Evolutionary conservation across 768 basidiomycete genomes (phyloP).

Genomic region (Hortiboletus campestris): DNA sequence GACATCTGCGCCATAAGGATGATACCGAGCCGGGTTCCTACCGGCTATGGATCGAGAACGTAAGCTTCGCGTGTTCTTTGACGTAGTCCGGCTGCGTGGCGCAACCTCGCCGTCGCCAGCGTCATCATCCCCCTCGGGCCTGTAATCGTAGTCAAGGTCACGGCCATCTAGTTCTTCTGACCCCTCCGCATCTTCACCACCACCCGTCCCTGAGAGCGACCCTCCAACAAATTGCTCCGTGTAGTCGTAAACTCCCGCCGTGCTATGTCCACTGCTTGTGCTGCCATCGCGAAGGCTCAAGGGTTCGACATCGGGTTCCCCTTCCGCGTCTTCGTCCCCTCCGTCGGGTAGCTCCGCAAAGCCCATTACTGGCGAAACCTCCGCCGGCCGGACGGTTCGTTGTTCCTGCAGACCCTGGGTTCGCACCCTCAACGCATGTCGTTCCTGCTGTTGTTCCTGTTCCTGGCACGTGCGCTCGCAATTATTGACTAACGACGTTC

Average conservation of each 20-base stretch:
- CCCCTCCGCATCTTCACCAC: constrained; percentile 28
- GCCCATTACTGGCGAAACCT: constrained; percentile 32
- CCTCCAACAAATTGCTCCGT: constrained; percentile 15
- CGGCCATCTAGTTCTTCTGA: constrained; percentile 21
- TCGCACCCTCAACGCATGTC: constrained; percentile 29
- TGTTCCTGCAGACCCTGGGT: constrained; percentile 35
- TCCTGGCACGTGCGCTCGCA: constrained; percentile 39
- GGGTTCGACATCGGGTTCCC: constrained; percentile 30
- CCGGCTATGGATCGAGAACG: constrained; percentile 35
- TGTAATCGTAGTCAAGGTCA: constrained; percentile 32
- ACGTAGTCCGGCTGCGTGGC: constrained; percentile 32
- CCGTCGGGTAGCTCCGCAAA: constrained; percentile 29
- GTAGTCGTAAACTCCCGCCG: constrained; percentile 28
- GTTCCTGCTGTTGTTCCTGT: constrained; percentile 36
- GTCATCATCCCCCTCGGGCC: constrained; percentile 30
- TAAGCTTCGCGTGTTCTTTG: constrained; percentile 38
- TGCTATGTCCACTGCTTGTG: constrained; percentile 26
- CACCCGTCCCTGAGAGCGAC: constrained; percentile 22
- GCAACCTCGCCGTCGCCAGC: constrained; percentile 35
- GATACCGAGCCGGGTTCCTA: constrained; percentile 33
- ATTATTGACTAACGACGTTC: constrained; percentile 28
- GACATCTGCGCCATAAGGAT: constrained; percentile 30
- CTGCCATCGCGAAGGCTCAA: constrained; percentile 24
- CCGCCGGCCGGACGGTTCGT: constrained; percentile 32
- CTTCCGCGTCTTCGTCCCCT: constrained; percentile 38